A percentile compares a stretch with the other conserved stretches of the same genome.
phyloP scores from a whole-genome alignment of 2,329 filamentous ascomycete species.

The Graphilbum sp. region DNA sequence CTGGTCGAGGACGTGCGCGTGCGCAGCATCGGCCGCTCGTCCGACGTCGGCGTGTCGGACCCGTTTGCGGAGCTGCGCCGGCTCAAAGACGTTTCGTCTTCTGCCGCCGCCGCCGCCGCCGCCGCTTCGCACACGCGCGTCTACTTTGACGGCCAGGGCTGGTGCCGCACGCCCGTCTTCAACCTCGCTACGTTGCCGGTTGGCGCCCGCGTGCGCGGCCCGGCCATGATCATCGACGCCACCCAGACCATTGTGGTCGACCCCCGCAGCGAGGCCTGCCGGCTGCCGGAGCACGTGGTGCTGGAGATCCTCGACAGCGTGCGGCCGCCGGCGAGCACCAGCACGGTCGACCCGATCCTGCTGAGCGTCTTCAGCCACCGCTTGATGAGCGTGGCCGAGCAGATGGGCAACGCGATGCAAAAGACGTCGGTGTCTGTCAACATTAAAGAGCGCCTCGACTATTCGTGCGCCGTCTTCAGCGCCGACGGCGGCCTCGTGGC shows the following conservation, averaged over 20 bases:
- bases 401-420: conserved; percentile 60
- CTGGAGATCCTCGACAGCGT: too few relatives aligned
- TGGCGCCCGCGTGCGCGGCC: conserved; percentile 38
- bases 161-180: conserved; percentile 45
- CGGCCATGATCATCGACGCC: conserved; percentile 49
- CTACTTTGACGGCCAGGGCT: conserved; percentile 39
- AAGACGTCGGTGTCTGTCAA: conserved; percentile 70
- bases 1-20: conserved; percentile 58
- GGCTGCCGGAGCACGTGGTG: conserved; percentile 54
- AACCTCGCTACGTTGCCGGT: conserved; percentile 44
- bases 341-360: conserved; percentile 63
- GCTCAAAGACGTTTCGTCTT: too few relatives aligned
- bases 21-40: too few relatives aligned
- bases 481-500: conserved; percentile 58
- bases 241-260: conserved; percentile 55
- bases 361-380: conserved; percentile 65
- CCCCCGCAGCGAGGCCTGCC: conserved; percentile 43
- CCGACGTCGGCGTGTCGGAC: too few relatives aligned
- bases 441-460: conserved; percentile 69
- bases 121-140: conserved; percentile 39
- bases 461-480: conserved; percentile 68
- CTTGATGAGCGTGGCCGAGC: conserved; percentile 49
- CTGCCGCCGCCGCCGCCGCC: too few relatives aligned
- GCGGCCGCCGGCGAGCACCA: too few relatives aligned
- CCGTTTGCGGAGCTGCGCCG: too few relatives aligned